A percentile compares a stretch with the other conserved stretches of the same genome.
Evolutionary conservation across 768 basidiomycete genomes (phyloP).

Genomic region (Termitomyces sp.): DNA sequence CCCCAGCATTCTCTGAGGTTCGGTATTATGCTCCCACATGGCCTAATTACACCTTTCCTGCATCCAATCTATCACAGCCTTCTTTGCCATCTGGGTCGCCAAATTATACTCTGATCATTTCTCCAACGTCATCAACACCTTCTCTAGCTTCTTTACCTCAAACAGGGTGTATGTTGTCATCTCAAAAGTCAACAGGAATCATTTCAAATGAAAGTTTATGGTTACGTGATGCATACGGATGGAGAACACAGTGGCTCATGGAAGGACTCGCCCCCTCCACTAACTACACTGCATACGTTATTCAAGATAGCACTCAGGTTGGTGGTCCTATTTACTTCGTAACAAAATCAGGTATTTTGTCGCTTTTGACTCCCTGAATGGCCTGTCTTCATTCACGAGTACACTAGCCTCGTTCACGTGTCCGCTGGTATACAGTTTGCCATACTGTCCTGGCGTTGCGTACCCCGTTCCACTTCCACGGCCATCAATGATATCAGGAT

Average conservation of each 20-base stretch:
- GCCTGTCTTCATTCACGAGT: background rate
- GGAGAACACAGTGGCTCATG: constrained; percentile 66
- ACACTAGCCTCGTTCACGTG: constrained; percentile 59
- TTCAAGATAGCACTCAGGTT: constrained; percentile 51
- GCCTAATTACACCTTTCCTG: constrained; percentile 74
- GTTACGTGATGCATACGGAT: constrained; percentile 53
- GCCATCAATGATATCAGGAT: constrained; percentile 29
- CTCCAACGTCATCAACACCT: constrained; percentile 37
- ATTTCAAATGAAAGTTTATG: constrained; percentile 45
- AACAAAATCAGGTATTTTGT: constrained; percentile 64
- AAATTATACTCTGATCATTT: constrained; percentile 52
- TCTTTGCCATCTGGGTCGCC: constrained; percentile 33
- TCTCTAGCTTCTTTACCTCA: constrained; percentile 38
- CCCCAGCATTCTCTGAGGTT: constrained; percentile 41
- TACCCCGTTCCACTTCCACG: constrained; percentile 66
- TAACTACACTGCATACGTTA: constrained; percentile 75
- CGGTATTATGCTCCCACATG: constrained; percentile 36
- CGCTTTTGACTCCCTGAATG: background rate
- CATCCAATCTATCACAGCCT: constrained; percentile 45
- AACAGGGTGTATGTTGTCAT: constrained; percentile 56
- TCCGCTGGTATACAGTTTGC: constrained; percentile 62
- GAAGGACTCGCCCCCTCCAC: constrained; percentile 53
- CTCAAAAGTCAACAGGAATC: constrained; percentile 29
- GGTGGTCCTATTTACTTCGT: constrained; percentile 65
- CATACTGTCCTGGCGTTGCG: constrained; percentile 67